phyloP scores from a whole-genome alignment of 371 early-diverging fungal species.

The Apophysomyces variabilis region DNA sequence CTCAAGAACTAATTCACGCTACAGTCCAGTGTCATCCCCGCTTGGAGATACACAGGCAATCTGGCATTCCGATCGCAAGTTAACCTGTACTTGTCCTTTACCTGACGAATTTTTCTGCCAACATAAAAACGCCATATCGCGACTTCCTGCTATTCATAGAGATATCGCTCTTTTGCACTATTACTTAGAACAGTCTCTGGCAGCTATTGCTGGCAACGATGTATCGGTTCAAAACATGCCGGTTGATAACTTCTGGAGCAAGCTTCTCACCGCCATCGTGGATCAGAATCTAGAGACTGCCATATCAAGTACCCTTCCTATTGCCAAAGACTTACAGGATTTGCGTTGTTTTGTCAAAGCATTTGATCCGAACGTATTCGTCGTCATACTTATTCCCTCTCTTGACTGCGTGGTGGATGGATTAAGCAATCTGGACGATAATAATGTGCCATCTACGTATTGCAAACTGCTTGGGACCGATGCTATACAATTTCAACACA shows the following conservation, averaged over 20 bases:
- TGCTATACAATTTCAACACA: conserved; percentile 13
- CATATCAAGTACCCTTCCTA: conserved; percentile 30
- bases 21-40: conserved; percentile 30
- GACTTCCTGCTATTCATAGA: conserved; percentile 25
- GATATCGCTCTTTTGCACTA: conserved; percentile 59
- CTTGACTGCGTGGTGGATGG: conserved; percentile 50
- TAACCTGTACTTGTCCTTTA: conserved; percentile 33
- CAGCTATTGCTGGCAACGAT: conserved; percentile 52
- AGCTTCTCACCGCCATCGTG: conserved; percentile 23
- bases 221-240: conserved; percentile 47
- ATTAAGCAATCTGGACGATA: conserved; percentile 21
- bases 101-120: conserved; percentile 34
- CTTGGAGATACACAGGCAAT: conserved; percentile 1
- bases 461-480: conserved; percentile 1
- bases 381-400: conserved; percentile 66
- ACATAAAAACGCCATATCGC: conserved; percentile 30
- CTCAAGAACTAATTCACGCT: conserved; percentile 24
- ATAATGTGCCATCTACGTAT: neutral
- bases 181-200: conserved; percentile 58
- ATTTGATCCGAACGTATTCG: conserved; percentile 58
- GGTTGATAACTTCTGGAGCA: conserved; percentile 44
- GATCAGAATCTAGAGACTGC: conserved; percentile 20
- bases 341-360: conserved; percentile 74
- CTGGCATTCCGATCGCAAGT: conserved; percentile 27
- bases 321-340: conserved; percentile 38